A percentile compares a stretch with the other conserved stretches of the same genome.
Conservation (phyloP, 169 alveolate species). For the Cryptosporidium sp. region DNA sequence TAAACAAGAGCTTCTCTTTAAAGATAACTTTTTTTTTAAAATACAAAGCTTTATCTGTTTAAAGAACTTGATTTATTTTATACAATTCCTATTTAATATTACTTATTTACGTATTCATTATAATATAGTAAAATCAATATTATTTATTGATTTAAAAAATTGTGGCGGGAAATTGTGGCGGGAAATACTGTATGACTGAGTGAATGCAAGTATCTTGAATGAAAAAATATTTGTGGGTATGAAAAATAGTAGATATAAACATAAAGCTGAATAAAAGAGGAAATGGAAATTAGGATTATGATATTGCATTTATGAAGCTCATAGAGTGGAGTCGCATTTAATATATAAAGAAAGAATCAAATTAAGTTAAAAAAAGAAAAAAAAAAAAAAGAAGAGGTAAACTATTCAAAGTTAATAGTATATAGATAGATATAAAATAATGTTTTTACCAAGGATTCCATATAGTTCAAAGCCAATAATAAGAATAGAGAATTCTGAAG, state of each 20-base stretch:
- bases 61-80: background rate
- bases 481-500: constrained; percentile 24
- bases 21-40: background rate
- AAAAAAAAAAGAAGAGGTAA: background rate
- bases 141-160: too few species aligned
- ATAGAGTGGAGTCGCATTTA: background rate
- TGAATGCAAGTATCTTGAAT: constrained; percentile 24
- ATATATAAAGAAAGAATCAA: background rate
- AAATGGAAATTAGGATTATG: background rate
- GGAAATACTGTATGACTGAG: background rate
- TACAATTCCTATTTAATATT: too few species aligned
- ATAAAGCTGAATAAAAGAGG: background rate
- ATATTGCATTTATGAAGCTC: background rate
- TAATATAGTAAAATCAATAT: too few species aligned
- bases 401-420: background rate
- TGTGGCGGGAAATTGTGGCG: constrained; percentile 18
- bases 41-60: too few species aligned
- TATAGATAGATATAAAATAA: background rate
- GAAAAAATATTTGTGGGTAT: background rate
- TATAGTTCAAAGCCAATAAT: constrained; percentile 25
- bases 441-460: constrained; percentile 57
- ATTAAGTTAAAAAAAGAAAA: background rate
- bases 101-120: background rate
- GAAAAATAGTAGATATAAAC: background rate
- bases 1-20: background rate